Percentiles rank a stretch among this genome's conserved stretches.
Evolutionary conservation across 306 rosid species (phyloP).

Genomic region (Castanea sativa): DNA sequence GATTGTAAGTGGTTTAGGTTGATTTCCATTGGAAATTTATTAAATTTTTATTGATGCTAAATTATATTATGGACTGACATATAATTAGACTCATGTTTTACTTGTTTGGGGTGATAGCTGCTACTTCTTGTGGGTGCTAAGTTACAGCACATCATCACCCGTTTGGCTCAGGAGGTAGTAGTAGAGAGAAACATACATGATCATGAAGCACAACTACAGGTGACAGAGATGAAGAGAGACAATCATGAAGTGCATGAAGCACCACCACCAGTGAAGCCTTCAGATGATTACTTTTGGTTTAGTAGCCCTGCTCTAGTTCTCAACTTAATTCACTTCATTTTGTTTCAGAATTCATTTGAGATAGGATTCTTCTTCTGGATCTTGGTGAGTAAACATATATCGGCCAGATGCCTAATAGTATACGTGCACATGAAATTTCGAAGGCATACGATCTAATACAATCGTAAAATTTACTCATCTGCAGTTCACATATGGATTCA

Average conservation of each 20-base stretch:
- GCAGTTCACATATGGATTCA: slow-evolving; percentile 78
- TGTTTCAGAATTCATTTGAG: slow-evolving; percentile 92
- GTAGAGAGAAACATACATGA: slow-evolving; percentile 9
- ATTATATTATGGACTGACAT: slow-evolving; percentile 14
- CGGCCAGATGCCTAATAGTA: not conserved
- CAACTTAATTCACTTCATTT: slow-evolving; percentile 76
- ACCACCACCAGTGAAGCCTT: slow-evolving; percentile 52
- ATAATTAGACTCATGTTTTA: slow-evolving; percentile 11
- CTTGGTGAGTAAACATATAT: slow-evolving; percentile 45
- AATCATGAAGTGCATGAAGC: not conserved
- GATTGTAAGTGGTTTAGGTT: slow-evolving; percentile 52
- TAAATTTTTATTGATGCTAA: slow-evolving; percentile 1
- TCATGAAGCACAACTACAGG: not conserved
- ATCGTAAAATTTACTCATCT: not conserved
- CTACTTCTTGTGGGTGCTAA: slow-evolving; percentile 94
- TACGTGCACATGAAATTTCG: not conserved
- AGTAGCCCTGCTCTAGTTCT: slow-evolving; percentile 55
- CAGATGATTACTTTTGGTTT: slow-evolving; percentile 82
- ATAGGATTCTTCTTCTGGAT: slow-evolving; percentile 96
- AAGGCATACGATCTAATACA: not conserved
- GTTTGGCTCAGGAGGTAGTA: slow-evolving; percentile 57
- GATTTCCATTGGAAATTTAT: slow-evolving; percentile 3
- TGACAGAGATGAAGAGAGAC: not conserved
- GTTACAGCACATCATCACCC: slow-evolving; percentile 70
- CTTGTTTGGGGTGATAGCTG: slow-evolving; percentile 46